Conservation (phyloP, 1,284 basidiomycete genomes). For the Sanguinoderma infundibulare region DNA sequence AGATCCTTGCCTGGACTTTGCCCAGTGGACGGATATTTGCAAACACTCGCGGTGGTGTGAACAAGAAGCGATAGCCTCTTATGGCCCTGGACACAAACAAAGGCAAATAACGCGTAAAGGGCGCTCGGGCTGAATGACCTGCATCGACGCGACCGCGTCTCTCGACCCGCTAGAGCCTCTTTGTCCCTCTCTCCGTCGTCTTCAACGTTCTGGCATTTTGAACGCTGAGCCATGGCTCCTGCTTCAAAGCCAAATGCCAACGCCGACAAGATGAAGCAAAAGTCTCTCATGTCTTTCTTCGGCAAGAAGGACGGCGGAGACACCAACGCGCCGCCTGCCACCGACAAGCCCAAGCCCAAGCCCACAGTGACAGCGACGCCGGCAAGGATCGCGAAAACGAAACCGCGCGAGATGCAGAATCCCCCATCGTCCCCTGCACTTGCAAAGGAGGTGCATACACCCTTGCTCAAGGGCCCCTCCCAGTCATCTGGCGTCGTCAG, state of each 20-base stretch:
- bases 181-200: neutral
- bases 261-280: conserved; percentile 64
- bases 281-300: conserved; percentile 75
- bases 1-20: too few relatives aligned
- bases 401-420: conserved; percentile 6
- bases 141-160: neutral
- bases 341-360: conserved; percentile 29
- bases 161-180: neutral
- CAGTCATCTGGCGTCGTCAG: conserved; percentile 33
- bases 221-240: conserved; percentile 8
- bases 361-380: conserved; percentile 27
- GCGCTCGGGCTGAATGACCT: neutral
- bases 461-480: conserved; percentile 31
- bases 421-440: conserved; percentile 26
- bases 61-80: too few relatives aligned
- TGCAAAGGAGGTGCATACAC: conserved; percentile 29
- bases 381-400: conserved; percentile 20
- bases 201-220: neutral
- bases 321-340: conserved; percentile 26
- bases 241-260: neutral
- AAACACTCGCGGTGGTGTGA: too few relatives aligned
- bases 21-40: too few relatives aligned
- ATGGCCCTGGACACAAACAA: neutral
- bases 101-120: neutral
- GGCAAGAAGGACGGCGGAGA: conserved; percentile 43